Evolutionary conservation across 306 rosid genomes (phyloP).

Genomic region (Astragalus membranaceus): DNA sequence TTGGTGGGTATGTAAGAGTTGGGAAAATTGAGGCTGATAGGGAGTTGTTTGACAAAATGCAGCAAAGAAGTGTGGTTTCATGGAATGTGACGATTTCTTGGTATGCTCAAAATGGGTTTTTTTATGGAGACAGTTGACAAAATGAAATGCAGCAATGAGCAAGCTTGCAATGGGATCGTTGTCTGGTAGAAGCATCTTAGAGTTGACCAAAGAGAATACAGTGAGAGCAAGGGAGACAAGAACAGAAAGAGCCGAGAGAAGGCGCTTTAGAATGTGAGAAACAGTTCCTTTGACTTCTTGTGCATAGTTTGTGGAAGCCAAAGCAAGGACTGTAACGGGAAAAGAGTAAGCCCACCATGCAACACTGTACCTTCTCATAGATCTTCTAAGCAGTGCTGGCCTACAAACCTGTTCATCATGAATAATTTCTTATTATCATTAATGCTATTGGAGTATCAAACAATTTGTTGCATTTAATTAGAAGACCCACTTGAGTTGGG

Average conservation of each 20-base stretch:
- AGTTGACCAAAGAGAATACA: conserved; percentile 29
- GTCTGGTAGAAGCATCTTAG: conserved; percentile 45
- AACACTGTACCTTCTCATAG: conserved; percentile 49
- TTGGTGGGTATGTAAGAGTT: conserved; percentile 54
- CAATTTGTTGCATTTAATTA: no score
- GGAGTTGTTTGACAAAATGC: conserved; percentile 50
- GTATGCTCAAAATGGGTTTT: conserved; percentile 54
- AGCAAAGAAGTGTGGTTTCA: conserved; percentile 59
- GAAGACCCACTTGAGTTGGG: conserved; percentile 15
- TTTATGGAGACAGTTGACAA: no score
- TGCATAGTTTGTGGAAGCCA: conserved; percentile 48
- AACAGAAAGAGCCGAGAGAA: conserved; percentile 33
- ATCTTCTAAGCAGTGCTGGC: conserved; percentile 49
- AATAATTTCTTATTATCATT: no score
- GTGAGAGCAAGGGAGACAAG: conserved; percentile 26
- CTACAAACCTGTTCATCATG: conserved; percentile 42
- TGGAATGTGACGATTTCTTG: conserved; percentile 77
- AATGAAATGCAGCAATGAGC: background rate
- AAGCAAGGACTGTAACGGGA: conserved; percentile 42
- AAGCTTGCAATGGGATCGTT: conserved; percentile 35
- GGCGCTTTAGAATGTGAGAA: conserved; percentile 26
- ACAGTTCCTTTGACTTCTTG: conserved; percentile 33
- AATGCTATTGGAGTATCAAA: no score
- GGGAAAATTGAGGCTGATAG: conserved; percentile 45
- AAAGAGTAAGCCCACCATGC: conserved; percentile 72